Evolutionary conservation across 1,139 yeast species (phyloP).

Genomic region (Candida neerlandica): DNA sequence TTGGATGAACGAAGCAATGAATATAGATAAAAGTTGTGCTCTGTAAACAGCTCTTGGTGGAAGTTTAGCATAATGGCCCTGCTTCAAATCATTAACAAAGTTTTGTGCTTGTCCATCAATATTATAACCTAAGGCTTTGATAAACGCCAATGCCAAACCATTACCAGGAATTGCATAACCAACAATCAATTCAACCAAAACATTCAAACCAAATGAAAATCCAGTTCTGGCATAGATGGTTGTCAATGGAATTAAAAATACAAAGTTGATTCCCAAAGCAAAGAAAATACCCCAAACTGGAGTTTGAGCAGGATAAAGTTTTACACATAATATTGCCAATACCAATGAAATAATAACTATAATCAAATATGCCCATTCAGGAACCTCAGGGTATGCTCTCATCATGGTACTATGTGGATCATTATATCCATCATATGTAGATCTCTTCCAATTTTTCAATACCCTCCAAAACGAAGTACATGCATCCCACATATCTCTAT

Average conservation of each 20-base stretch:
- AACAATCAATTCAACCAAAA: conserved; percentile 58
- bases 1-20: conserved; percentile 47
- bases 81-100: conserved; percentile 55
- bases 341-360: conserved; percentile 52
- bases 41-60: conserved; percentile 68
- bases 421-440: conserved; percentile 24
- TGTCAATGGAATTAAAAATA: conserved; percentile 57
- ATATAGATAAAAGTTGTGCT: conserved; percentile 52
- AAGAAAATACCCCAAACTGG: conserved; percentile 64
- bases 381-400: conserved; percentile 59
- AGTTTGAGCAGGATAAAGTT: conserved; percentile 49
- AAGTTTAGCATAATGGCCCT: conserved; percentile 63
- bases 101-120: conserved; percentile 61
- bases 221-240: conserved; percentile 54
- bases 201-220: conserved; percentile 53
- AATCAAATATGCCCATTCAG: conserved; percentile 58
- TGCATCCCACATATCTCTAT: conserved; percentile 22
- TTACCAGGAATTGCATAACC: conserved; percentile 69
- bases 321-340: conserved; percentile 51
- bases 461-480: conserved; percentile 12
- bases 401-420: conserved; percentile 63
- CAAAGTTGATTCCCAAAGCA: conserved; percentile 54
- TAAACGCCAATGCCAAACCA: conserved; percentile 56
- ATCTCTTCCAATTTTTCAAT: conserved; percentile 14
- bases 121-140: conserved; percentile 61